phyloP scores from a whole-genome alignment of 306 rosid genomes.

The Astragalus glycyphyllos region DNA sequence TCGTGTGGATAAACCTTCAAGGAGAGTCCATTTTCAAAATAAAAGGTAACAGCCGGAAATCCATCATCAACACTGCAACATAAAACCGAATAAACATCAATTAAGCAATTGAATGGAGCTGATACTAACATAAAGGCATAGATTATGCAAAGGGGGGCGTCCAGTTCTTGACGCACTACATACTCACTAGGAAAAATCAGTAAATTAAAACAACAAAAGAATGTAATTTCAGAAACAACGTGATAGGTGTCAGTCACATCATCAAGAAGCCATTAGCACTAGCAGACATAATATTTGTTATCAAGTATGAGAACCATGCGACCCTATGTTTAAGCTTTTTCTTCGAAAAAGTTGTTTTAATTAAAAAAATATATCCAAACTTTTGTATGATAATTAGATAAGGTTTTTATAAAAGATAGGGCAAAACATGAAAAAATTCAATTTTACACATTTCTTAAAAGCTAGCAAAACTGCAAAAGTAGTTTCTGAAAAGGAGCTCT shows the following conservation, averaged over 20 bases:
- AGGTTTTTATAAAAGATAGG: background rate
- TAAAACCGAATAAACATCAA: conserved; percentile 39
- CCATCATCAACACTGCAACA: conserved; percentile 87
- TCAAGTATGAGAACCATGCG: conserved; percentile 6
- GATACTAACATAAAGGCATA: conserved; percentile 34
- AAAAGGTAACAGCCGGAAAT: conserved; percentile 81
- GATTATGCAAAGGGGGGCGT: conserved; percentile 1
- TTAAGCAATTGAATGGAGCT: conserved; percentile 25
- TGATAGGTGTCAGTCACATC: conserved; percentile 19
- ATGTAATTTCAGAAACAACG: conserved; percentile 6
- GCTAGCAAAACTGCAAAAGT: background rate
- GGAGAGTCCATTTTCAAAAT: conserved; percentile 82
- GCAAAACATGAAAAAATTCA: background rate
- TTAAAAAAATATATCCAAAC: background rate
- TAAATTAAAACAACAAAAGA: conserved; percentile 32
- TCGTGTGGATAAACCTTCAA: conserved; percentile 95
- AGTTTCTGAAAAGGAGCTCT: conserved; percentile 2
- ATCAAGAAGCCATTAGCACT: conserved; percentile 35
- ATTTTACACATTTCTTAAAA: background rate
- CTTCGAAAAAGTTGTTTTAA: background rate
- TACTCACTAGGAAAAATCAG: conserved; percentile 9
- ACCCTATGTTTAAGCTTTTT: background rate
- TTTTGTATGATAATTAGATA: background rate
- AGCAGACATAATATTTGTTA: background rate
- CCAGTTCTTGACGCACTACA: conserved; percentile 35